Base-by-base conservation (phyloP, 352 stramenopile species). In the Plasmopara viticola region DNA sequence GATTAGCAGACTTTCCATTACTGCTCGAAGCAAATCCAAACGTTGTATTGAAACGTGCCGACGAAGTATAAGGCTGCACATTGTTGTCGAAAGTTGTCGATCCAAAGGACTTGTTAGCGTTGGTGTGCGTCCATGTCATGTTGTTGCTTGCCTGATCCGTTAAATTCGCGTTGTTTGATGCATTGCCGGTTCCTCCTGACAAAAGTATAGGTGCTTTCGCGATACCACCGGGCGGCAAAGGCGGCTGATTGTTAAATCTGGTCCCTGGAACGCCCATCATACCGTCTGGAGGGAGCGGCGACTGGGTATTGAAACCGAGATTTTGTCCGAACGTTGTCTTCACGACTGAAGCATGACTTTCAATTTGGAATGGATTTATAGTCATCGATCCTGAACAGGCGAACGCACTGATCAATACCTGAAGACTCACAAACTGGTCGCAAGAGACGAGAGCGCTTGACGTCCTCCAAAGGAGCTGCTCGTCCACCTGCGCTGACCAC, bases 271-370 rank as follows among this genome's bases (percentile, higher is more conserved):
- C 48, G 2, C 52, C 53, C 43, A 47, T 46, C 57, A 66, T 28
- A 28, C 53, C 53, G 3, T 61, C 58, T 3, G 57, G 61, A 50
- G 65, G 65, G 6, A 70, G 58, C 30, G 61, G 51, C 2, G 56
- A 47, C 50, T 66, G 64, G 3, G 14, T 55, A 25, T 3, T 57
- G 48, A 33, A 71, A 68, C 29, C 58, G 56, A 8, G 70, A 20
- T 61, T 66, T 45, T 71, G 67, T 18, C 70, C 70, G 38, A 80
- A 80, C 34, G 56, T 50, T 14, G 69, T 71, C 29, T 60, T 49
- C 6, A 52, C 35, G 0, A 44, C 39, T 37, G 53, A 25, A 18
- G 28, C 40, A 34, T 43, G 60, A 10, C 25, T 37, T 34, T 39
- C 45, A n/a, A 51, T 17, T 47, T 73, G 64, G 39, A 80, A 80